phyloP scores from a whole-genome alignment of 2,329 filamentous ascomycete species.

The Ramichloridium luteum region DNA sequence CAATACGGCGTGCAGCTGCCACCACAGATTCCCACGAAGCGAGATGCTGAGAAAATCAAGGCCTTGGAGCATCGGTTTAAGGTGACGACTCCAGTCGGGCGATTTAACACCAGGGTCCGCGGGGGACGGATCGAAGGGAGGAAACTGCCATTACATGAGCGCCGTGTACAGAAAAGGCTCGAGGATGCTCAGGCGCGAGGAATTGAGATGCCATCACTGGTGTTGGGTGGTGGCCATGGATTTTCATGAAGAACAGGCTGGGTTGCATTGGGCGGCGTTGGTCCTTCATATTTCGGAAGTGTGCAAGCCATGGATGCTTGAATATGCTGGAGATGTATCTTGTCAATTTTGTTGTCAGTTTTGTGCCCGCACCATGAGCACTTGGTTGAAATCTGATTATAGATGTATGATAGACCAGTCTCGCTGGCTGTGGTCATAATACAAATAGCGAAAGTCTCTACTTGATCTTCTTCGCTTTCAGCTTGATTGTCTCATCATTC shows the following conservation, averaged over 20 bases:
- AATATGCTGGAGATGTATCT: too few relatives aligned
- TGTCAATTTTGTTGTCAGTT: too few relatives aligned
- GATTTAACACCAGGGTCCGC: not conserved
- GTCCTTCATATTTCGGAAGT: too few relatives aligned
- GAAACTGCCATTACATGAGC: not conserved
- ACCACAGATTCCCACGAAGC: not conserved
- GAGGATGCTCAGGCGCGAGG: not conserved
- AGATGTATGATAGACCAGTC: not conserved
- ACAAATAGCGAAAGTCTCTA: too few relatives aligned
- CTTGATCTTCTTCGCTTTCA: constrained; percentile 76
- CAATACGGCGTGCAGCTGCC: not conserved
- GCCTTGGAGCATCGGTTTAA: not conserved
- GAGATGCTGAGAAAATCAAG: not conserved
- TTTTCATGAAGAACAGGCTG: too few relatives aligned
- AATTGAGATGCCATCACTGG: not conserved
- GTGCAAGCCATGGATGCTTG: too few relatives aligned
- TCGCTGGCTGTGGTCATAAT: not conserved
- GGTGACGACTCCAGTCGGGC: not conserved
- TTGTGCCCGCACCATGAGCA: too few relatives aligned
- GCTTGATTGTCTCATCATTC: constrained; percentile 91
- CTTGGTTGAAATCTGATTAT: too few relatives aligned
- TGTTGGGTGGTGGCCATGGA: not conserved
- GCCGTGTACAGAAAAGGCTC: not conserved
- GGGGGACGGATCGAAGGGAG: not conserved
- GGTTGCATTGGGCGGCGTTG: too few relatives aligned